Conservation (phyloP, 306 rosid genomes). For the Purshia tridentata region DNA sequence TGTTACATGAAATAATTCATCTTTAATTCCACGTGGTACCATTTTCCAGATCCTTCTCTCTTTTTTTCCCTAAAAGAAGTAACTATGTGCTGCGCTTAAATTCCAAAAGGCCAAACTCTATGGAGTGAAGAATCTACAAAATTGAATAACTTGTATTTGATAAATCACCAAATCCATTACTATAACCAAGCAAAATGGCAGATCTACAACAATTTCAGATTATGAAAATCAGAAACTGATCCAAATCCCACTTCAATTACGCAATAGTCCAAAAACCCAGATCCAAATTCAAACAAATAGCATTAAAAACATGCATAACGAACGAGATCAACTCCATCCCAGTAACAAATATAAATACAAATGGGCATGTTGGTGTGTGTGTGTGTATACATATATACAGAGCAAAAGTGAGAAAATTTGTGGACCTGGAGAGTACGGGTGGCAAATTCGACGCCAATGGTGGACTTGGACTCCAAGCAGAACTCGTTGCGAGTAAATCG, state of each 20-base stretch:
- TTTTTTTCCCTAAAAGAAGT: not conserved
- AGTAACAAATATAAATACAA: not conserved
- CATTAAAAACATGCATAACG: not conserved
- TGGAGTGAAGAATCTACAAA: not conserved
- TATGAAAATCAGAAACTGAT: not conserved
- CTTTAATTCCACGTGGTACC: not conserved
- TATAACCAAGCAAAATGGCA: not conserved
- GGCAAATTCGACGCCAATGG: conserved; percentile 95
- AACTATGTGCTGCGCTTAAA: not conserved
- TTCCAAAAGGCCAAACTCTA: not conserved
- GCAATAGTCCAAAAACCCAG: not conserved
- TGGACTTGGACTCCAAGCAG: conserved; percentile 90
- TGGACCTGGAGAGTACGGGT: conserved; percentile 88
- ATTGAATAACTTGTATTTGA: not conserved
- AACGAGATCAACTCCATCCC: not conserved
- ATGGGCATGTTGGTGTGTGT: not conserved
- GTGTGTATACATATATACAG: too few species aligned
- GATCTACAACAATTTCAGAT: conserved; percentile 19
- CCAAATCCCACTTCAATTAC: not conserved
- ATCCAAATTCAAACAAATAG: conserved; percentile 10
- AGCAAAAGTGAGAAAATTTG: conserved; percentile 3
- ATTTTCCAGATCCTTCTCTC: not conserved
- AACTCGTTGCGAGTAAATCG: conserved; percentile 98
- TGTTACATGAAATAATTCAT: too few species aligned
- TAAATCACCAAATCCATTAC: not conserved